Base-by-base conservation (phyloP, 192 early-diverging fungal species). In the Gonapodya prolifera region DNA sequence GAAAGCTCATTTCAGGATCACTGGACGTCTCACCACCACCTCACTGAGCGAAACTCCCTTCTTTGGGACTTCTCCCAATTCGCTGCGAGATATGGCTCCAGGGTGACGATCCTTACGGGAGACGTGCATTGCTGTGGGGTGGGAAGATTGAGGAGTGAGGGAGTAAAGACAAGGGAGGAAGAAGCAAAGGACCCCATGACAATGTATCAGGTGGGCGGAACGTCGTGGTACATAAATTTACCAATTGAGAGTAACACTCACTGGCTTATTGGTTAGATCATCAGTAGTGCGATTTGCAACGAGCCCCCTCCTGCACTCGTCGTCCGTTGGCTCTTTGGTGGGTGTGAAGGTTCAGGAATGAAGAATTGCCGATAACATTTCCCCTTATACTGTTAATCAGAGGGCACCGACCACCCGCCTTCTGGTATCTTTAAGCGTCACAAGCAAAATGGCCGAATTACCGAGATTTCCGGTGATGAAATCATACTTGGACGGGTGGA, bases 51-150 rank as follows among this genome's bases (percentile, higher is more conserved):
- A 75, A 88, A 84, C 77, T 73, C 77, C 29, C 82, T 94, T 75
- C 84, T 96, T 18, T 80, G 84, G 45, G 78, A 85, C 31, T 81
- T 96, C 34, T 92, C 94, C 78, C 79, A 83, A 2, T 86, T 92
- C 81, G 89, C 94, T 23, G 80, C 82, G 2, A 77, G 80, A 32
- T 83, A 80, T 30, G 80, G 80, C 35, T 79, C 93, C 33, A 91
- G 94, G 35, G 91, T 94, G 28, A 92, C 91, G 8, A 93, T 94
- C 83, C 82, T 94, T 0, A 88, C 86, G 35, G 94, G 94, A 30
- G 94, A 96, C 81, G 94, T 92, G 80, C 85, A 90, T 81, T 86
- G 77, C 75, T 80, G 69, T 18, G 79, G 77, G 13, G 70, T 81
- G n/a, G 79, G 80, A 29, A 18, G 71, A 18, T 29, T 73, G 18